Base-by-base conservation (phyloP, 2,329 filamentous ascomycete species). In the Colletotrichum somersetense region DNA sequence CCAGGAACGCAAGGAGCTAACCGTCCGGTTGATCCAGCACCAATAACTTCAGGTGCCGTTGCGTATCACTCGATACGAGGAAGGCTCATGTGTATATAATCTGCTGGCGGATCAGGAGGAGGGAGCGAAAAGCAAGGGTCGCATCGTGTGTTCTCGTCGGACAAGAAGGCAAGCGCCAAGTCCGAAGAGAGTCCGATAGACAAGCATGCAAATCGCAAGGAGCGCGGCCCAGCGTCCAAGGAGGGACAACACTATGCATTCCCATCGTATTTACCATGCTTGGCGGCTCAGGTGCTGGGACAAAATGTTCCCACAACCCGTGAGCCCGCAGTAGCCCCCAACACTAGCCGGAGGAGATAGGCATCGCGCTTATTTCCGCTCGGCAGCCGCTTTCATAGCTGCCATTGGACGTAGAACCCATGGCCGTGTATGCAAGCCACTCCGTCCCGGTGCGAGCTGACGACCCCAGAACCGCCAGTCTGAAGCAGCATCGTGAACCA, bases 291-390 rank as follows among this genome's bases (percentile, higher is more conserved):
- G 8, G 14, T 33, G 26, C 26, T 12, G 50, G 26, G 50, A 30
- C 3, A 23, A 7, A 30, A 12, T 26, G 8, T 20, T 26, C 23
- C 61, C 48, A 38, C 61, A 63, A 53, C 8, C 61, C 33, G n/a
- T 16, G 26, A 16, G 4, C 33, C 18, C 23, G 44, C n/a, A 26
- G 61, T 5, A 18, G 46, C 46, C 35, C 38, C 48, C 33, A 52
- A 10, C 33, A 14, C 16, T 10, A 14, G 26, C 10, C 33, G 23
- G n/a, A 30, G n/a, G 57, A 20, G n/a, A 30, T 23, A 33, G 30
- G 30, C 30, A 30, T 30, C 46, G 66, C 59, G 66, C 50, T 61
- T 68, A 40, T 68, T 64, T 50, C 23, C 33, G 44, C 30, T 44
- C 30, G 5, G 18, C 23, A n/a, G 23, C 2, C 20, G 3, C 42